Base-by-base conservation (phyloP, 2,329 filamentous ascomycete genomes). In the Fusarium liriodendri region DNA sequence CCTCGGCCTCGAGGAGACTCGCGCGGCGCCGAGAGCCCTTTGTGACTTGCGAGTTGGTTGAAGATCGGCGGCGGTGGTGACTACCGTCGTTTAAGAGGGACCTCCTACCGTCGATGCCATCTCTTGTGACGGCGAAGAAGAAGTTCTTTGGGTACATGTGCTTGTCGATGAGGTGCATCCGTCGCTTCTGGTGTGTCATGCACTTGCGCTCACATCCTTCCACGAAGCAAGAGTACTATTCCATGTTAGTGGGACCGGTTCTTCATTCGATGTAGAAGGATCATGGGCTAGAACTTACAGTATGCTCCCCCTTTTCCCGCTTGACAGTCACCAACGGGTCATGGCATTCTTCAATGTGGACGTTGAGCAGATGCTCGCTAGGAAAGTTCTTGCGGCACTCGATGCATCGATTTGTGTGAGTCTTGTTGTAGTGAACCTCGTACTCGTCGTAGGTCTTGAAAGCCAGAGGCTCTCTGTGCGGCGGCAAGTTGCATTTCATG, bases 331-430 rank as follows among this genome's bases (percentile, higher is more conserved):
- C 87, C 69, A 98, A 88, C 9, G 95, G 90, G 83, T 99, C 95
- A 82, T 98, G 97, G 75, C 92, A 94, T 82, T 98, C 97, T 76
- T 95, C 91, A 74, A 98, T 95, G 80, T 99, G 97, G 54, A 98
- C 83, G 66, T 89, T 87, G 60, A 99, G 87, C 64, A 97, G 91
- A 80, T 95, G 92, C 38, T 92, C 88, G 1, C 94, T 95, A 2
- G 97, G 97, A 72, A 98, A 95, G 81, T 98, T 98, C 81, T 90
- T 95, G 64, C 89, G 87, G 81, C 97, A 99, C 79, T 95, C 93
- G 11, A 91, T 85, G 80, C 97, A 99, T 50, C 96, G 90, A 81
- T 98, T 95, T 69, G 91, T 89, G 82, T 98, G 97, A 25, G 89
- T 86, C 79, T 94, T 92, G 74, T 87, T 88, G 84, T 98, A 98